These are phyloP conservation scores for Alternaria tenuissima DNA, from an alignment of 2,329 filamentous ascomycete species.

Conservation along the genomic window DNA sequence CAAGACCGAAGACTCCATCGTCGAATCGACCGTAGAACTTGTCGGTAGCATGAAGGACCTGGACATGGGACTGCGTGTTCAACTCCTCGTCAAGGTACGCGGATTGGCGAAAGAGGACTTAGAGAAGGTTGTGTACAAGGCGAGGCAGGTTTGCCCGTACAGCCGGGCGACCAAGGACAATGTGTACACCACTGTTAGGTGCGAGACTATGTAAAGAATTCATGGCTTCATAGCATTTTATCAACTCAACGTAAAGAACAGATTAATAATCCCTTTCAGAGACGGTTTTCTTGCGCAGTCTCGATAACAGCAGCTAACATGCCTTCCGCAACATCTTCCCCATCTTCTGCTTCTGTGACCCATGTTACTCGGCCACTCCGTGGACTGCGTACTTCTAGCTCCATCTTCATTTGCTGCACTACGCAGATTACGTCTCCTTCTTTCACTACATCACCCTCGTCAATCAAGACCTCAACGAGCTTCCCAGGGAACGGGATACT, in stretches of 20 bases:
- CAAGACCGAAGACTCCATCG: conserved; percentile 50
- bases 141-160: conserved; percentile 49
- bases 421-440: conserved; percentile 65
- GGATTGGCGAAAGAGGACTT: conserved; percentile 46
- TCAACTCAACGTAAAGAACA: background rate
- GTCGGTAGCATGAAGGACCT: conserved; percentile 57
- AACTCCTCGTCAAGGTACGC: conserved; percentile 52
- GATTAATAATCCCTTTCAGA: background rate
- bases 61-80: conserved; percentile 56
- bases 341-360: conserved; percentile 63
- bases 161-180: conserved; percentile 46
- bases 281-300: conserved; percentile 19
- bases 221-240: accelerated
- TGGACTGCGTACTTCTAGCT: conserved; percentile 66
- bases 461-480: conserved; percentile 66
- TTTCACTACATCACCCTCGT: conserved; percentile 62
- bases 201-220: conserved; percentile 32
- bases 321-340: conserved; percentile 65
- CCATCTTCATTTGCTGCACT: conserved; percentile 75
- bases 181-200: conserved; percentile 34
- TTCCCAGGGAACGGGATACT: conserved; percentile 66
- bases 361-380: conserved; percentile 60
- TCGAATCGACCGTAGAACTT: conserved; percentile 55
- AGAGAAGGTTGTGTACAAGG: conserved; percentile 48
- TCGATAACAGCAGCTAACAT: conserved; percentile 61